phyloP scores from a whole-genome alignment of 2,329 filamentous ascomycete genomes.

The Alternaria burnsii region DNA sequence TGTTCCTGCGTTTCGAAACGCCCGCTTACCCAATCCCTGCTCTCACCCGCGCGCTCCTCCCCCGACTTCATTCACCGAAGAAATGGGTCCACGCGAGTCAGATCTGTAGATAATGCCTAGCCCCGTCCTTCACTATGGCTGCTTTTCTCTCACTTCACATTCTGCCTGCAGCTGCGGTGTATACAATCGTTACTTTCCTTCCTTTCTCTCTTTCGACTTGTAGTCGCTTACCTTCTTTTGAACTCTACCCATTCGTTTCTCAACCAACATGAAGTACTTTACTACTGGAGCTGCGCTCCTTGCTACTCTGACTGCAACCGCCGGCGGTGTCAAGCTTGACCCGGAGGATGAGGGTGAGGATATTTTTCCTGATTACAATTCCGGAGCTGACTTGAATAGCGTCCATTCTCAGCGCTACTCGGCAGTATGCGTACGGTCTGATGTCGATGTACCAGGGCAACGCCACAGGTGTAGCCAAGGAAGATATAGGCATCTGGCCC shows the following conservation, averaged over 20 bases:
- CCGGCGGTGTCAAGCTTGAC: constrained; percentile 41
- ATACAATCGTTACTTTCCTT: constrained; percentile 33
- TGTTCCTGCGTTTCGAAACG: constrained; percentile 38
- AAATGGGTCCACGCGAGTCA: constrained; percentile 11
- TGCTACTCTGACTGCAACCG: constrained; percentile 38
- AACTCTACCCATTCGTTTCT: constrained; percentile 18
- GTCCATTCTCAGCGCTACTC: constrained; percentile 40
- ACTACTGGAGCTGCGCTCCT: constrained; percentile 49
- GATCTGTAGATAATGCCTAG: constrained; percentile 16
- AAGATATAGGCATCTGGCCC: constrained; percentile 53
- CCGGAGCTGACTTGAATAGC: constrained; percentile 15
- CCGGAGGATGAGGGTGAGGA: constrained; percentile 38
- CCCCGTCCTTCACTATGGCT: constrained; percentile 27
- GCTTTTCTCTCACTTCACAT: constrained; percentile 24
- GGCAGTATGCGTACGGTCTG: constrained; percentile 45
- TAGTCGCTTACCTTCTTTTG: constrained; percentile 11
- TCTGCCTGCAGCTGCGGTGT: constrained; percentile 29
- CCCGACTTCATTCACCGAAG: constrained; percentile 10
- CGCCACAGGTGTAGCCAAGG: constrained; percentile 27
- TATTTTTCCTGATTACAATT: neutral
- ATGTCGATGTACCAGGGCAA: constrained; percentile 49
- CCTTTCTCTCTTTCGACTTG: constrained; percentile 9
- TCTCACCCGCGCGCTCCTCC: constrained; percentile 29
- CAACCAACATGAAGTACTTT: constrained; percentile 44
- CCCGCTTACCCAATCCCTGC: constrained; percentile 21